Conservation (phyloP, 2,329 filamentous ascomycete genomes). For the Colletotrichum endophyticum region DNA sequence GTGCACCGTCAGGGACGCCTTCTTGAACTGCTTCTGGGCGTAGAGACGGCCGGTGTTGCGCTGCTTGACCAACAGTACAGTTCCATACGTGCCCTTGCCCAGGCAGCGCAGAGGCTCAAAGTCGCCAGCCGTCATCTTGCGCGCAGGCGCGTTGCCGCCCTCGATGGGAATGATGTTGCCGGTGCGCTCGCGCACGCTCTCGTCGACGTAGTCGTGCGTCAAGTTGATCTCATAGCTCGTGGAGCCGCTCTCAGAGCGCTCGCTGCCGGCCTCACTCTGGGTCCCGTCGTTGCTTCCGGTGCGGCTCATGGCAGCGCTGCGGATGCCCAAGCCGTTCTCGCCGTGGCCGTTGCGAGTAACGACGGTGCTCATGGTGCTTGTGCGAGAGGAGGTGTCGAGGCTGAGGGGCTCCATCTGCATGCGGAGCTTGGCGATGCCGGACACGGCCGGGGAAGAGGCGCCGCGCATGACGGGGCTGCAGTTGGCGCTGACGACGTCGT, state of each 20-base stretch:
- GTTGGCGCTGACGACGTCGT: constrained; percentile 66
- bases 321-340: constrained; percentile 43
- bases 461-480: constrained; percentile 65
- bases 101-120: constrained; percentile 92
- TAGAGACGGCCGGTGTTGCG: constrained; percentile 85
- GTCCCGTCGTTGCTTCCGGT: constrained; percentile 61
- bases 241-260: constrained; percentile 68
- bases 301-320: constrained; percentile 61
- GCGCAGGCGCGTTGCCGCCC: constrained; percentile 58
- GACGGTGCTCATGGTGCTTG: constrained; percentile 59
- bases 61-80: constrained; percentile 92
- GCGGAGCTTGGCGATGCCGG: constrained; percentile 84
- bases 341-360: constrained; percentile 55
- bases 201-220: constrained; percentile 84
- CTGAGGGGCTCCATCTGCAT: constrained; percentile 81
- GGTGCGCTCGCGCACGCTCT: constrained; percentile 54
- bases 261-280: constrained; percentile 57
- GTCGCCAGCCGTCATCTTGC: constrained; percentile 91
- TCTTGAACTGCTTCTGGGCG: constrained; percentile 98
- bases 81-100: constrained; percentile 95
- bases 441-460: constrained; percentile 58
- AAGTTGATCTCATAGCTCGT: constrained; percentile 87
- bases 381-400: constrained; percentile 61
- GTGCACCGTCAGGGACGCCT: constrained; percentile 92
- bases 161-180: constrained; percentile 53